These are phyloP conservation scores for Carpinus fangiana DNA, from an alignment of 306 rosid species.

Conservation along the genomic window DNA sequence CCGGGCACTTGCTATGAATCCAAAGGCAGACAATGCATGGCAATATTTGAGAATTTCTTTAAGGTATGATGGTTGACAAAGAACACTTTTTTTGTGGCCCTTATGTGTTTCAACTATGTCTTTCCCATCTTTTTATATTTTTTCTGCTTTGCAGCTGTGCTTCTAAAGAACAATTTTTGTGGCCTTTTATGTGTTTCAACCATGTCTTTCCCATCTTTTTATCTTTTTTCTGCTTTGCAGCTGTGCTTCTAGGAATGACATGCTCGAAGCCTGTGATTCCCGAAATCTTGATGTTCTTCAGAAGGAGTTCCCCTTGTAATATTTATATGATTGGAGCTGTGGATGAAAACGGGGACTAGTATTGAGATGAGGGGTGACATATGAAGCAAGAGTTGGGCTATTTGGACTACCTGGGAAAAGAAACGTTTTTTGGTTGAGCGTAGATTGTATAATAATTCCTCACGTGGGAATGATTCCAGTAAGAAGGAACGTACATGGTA, in stretches of 20 bases:
- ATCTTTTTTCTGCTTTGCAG: slow-evolving; percentile 47
- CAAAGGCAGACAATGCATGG: slow-evolving; percentile 98
- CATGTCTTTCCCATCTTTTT: background rate
- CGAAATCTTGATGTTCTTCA: slow-evolving; percentile 91
- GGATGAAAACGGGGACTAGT: slow-evolving; percentile 13
- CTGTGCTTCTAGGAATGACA: slow-evolving; percentile 93
- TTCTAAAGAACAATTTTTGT: slow-evolving; percentile 34
- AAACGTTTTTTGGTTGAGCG: background rate
- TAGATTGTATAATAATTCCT: background rate
- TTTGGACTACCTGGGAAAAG: background rate
- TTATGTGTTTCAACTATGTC: background rate
- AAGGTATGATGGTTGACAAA: slow-evolving; percentile 50
- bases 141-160: slow-evolving; percentile 77
- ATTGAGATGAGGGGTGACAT: slow-evolving; percentile 8
- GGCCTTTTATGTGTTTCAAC: background rate
- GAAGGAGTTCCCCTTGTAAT: slow-evolving; percentile 85
- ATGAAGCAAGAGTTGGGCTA: background rate
- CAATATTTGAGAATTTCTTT: slow-evolving; percentile 91
- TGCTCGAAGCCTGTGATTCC: slow-evolving; percentile 91
- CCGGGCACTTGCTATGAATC: slow-evolving; percentile 96
- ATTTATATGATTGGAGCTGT: slow-evolving; percentile 9
- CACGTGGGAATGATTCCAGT: background rate
- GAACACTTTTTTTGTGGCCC: background rate
- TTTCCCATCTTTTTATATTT: background rate
- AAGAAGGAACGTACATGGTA: background rate